A percentile compares a stretch with the other conserved stretches of the same genome.
phyloP scores from a whole-genome alignment of 768 basidiomycete genomes.

The Mycena rebaudengoi region DNA sequence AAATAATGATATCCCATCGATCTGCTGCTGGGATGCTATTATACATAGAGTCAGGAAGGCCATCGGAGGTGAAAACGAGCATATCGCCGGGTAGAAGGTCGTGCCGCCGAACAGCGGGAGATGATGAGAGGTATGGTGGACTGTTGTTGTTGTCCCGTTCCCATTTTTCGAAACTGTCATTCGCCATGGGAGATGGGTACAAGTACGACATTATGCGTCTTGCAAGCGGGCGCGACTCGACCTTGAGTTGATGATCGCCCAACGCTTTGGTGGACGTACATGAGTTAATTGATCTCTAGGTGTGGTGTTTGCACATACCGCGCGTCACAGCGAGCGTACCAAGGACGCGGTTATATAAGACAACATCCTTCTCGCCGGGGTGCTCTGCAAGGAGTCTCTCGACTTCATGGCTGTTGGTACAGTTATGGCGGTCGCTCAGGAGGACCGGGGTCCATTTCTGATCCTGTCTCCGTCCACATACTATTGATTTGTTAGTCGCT shows the following conservation, averaged over 20 bases:
- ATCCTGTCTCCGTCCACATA: conserved; percentile 12
- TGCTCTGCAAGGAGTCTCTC: conserved; percentile 3
- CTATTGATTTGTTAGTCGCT: neutral
- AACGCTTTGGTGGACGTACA: conserved; percentile 4
- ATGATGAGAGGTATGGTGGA: conserved; percentile 22
- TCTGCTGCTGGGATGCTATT: neutral
- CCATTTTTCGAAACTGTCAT: neutral
- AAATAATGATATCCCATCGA: conserved; percentile 19
- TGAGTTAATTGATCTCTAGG: no score
- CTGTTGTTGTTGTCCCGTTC: neutral
- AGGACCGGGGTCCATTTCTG: neutral
- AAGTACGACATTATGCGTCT: neutral
- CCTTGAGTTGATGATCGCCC: conserved; percentile 21
- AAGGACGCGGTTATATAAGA: neutral
- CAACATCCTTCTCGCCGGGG: conserved; percentile 3
- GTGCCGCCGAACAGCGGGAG: conserved; percentile 2
- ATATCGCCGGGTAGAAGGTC: conserved; percentile 17
- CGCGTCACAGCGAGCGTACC: conserved; percentile 16
- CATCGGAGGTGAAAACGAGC: conserved; percentile 22
- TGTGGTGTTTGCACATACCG: neutral
- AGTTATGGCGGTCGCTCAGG: conserved; percentile 16
- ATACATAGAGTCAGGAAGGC: conserved; percentile 20
- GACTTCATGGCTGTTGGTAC: conserved; percentile 7
- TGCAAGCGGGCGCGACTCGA: neutral
- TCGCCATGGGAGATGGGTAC: neutral